Evolutionary conservation across 225 moss, liverwort and hornwort genomes (phyloP), one percentile per base, ranked within the genome.

Genomic region (Neckera pumila): DNA sequence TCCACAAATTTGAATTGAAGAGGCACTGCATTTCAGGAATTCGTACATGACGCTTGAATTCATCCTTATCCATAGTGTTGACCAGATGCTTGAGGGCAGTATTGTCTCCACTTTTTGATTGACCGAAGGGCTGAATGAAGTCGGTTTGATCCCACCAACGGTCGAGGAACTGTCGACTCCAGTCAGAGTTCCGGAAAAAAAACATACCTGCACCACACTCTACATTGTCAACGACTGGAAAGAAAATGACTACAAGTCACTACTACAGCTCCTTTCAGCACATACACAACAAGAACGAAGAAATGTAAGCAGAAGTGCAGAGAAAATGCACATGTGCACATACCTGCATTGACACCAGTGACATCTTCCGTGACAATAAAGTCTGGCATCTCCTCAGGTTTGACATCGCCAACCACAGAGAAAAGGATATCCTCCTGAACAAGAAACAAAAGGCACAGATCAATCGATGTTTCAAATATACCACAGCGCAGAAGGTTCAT

Each of bases 1-100:
- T 94, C 98, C 98, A 99, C 91, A 99, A 90, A 88, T 96, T 97
- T 3, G 98, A 99, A 89, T 99, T 99, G 83, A 99, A 99, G 43
- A 97, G 94, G 79, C 98, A 99, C 88, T 99, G 98, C 98, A 99
- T 99, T 86, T 89, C 84, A 53, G 98, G 96, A 89, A 99, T 92
- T 88, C 96, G 94, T 61, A 99, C 98, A 88, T 99, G 98, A 43
- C 90, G 90, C 89, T 87, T 89, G 9, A 89, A 93, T 93, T 96
- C 97, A 45, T 90, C 92, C 85, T 95, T 94, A 54, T 96, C 94
- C 97, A 99, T 99, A 27, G 91, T 86, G 28, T 38, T 88, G 36
- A 99, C 93, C 33, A 99, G 88, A 84, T 95, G 80, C 86, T 99
- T 99, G 6, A 99, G 94, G 9, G 98, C 98, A 64, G 92, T 94